These are phyloP conservation scores for Daedalea quercina DNA, from an alignment of 768 basidiomycete genomes.

Conservation along the genomic window DNA sequence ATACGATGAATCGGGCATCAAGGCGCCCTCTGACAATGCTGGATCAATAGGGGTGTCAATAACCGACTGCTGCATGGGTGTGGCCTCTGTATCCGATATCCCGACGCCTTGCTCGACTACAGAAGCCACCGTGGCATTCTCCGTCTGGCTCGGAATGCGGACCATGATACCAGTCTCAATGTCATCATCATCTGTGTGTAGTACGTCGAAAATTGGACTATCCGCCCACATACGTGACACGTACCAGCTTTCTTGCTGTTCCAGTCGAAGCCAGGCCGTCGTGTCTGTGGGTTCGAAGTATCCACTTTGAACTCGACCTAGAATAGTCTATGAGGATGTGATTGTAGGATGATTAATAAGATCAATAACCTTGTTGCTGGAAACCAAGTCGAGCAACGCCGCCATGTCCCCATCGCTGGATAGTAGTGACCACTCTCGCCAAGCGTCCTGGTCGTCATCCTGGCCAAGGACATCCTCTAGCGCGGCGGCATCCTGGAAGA, in stretches of 20 bases:
- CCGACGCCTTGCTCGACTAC: not conserved
- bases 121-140: not conserved
- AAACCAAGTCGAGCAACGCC: slow-evolving; percentile 72
- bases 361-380: slow-evolving; percentile 58
- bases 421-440: slow-evolving; percentile 75
- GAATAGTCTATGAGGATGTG: too few relatives aligned
- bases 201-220: not conserved
- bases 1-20: not conserved
- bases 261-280: slow-evolving; percentile 60
- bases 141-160: slow-evolving; percentile 25
- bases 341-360: too few relatives aligned
- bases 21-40: not conserved
- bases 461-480: slow-evolving; percentile 49
- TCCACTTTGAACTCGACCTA: slow-evolving; percentile 75
- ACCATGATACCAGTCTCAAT: slow-evolving; percentile 65
- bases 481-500: slow-evolving; percentile 65
- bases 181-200: slow-evolving; percentile 66
- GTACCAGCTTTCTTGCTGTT: slow-evolving; percentile 87
- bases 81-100: slow-evolving; percentile 1
- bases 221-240: slow-evolving; percentile 8
- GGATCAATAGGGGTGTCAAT: slow-evolving; percentile 5
- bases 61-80: not conserved
- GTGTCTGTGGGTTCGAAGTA: slow-evolving; percentile 47
- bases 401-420: slow-evolving; percentile 80
- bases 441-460: slow-evolving; percentile 31